These are phyloP conservation scores for Linnemannia exigua DNA, from an alignment of 192 early-diverging fungal genomes.

Conservation along the genomic window DNA sequence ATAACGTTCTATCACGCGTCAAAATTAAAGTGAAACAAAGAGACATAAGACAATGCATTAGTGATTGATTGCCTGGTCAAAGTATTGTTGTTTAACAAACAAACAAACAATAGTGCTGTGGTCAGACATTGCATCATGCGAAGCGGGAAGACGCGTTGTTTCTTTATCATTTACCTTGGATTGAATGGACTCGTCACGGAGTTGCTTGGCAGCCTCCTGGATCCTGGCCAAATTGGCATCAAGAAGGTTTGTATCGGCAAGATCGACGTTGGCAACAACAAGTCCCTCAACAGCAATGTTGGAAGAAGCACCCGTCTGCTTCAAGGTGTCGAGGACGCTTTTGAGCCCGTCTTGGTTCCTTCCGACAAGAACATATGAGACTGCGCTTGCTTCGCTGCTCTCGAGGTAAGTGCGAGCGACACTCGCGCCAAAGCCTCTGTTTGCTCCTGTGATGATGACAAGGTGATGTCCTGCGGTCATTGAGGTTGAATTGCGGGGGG, in stretches of 20 bases:
- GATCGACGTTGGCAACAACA: conserved; percentile 45
- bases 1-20: conserved; percentile 10
- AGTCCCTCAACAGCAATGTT: conserved; percentile 25
- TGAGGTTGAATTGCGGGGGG: background rate
- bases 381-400: conserved; percentile 29
- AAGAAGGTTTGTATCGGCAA: conserved; percentile 26
- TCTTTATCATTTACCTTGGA: conserved; percentile 8
- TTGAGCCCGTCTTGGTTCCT: conserved; percentile 59
- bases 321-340: conserved; percentile 27
- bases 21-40: background rate
- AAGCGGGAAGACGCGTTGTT: background rate
- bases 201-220: conserved; percentile 9
- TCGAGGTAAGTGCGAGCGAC: conserved; percentile 61
- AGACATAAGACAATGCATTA: background rate
- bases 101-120: too few species aligned
- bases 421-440: conserved; percentile 73
- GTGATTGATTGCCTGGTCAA: background rate
- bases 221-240: conserved; percentile 41
- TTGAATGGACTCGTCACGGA: conserved; percentile 25
- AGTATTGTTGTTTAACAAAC: too few species aligned
- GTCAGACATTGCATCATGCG: too few species aligned
- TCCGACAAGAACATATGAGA: conserved; percentile 72
- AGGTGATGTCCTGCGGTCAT: conserved; percentile 54
- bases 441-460: conserved; percentile 75
- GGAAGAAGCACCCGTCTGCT: background rate